Evolutionary conservation across 2,329 filamentous ascomycete genomes (phyloP).

Genomic region (Fusarium praegraminearum): DNA sequence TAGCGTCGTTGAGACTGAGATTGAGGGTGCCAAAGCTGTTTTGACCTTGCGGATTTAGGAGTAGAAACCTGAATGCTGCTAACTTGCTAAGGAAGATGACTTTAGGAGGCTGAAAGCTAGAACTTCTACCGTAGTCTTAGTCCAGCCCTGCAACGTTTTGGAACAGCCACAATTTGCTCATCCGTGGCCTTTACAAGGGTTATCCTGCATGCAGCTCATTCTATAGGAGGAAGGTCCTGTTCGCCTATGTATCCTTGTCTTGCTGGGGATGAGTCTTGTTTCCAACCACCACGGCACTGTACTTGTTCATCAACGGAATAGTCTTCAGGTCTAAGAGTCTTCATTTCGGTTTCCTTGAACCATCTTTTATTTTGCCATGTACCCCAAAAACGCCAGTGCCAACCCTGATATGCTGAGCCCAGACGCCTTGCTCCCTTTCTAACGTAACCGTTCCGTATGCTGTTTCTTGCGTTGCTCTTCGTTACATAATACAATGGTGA

Average conservation of each 20-base stretch:
- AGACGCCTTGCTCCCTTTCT: conserved; percentile 36
- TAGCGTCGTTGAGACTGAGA: conserved; percentile 15
- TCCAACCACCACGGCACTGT: background rate
- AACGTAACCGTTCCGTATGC: conserved; percentile 34
- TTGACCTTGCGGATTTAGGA: conserved; percentile 17
- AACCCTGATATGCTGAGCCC: conserved; percentile 27
- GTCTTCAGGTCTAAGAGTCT: background rate
- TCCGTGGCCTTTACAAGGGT: background rate
- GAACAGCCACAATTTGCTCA: conserved; percentile 7
- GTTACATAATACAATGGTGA: conserved; percentile 37
- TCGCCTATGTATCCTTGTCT: background rate
- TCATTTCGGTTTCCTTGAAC: conserved; percentile 12
- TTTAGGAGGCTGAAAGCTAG: conserved; percentile 20
- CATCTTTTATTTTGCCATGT: conserved; percentile 7
- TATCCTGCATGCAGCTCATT: background rate
- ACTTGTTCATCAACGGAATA: background rate
- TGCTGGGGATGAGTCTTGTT: background rate
- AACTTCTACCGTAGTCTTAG: conserved; percentile 10
- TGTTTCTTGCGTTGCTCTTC: conserved; percentile 23
- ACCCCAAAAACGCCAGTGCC: conserved; percentile 3
- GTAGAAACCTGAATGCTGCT: background rate
- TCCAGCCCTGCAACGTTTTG: conserved; percentile 27
- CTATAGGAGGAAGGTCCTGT: conserved; percentile 17
- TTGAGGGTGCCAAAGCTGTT: background rate
- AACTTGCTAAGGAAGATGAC: conserved; percentile 10